A percentile compares a stretch with the other conserved stretches of the same genome.
Evolutionary conservation across 2,329 filamentous ascomycete species (phyloP).

Genomic region (Furcasterigmium sp.): DNA sequence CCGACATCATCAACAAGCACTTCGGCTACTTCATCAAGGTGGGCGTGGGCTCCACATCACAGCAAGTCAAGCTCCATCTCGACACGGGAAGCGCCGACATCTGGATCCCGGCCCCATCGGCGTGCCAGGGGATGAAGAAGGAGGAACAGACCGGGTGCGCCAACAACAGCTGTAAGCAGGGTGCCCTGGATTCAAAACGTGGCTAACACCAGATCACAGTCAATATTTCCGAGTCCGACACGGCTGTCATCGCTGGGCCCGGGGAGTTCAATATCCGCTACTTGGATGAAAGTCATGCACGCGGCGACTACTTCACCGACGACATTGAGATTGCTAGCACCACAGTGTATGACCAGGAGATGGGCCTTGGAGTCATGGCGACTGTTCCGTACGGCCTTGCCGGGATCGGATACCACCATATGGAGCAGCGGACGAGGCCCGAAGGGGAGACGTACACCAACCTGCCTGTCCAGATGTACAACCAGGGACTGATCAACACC

Average conservation of each 20-base stretch:
- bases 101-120: slow-evolving; percentile 46
- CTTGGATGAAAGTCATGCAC: slow-evolving; percentile 70
- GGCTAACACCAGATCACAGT: slow-evolving; percentile 18
- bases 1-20: not conserved
- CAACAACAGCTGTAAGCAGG: slow-evolving; percentile 40
- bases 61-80: slow-evolving; percentile 51
- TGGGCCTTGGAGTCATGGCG: slow-evolving; percentile 51
- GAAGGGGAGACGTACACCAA: slow-evolving; percentile 42
- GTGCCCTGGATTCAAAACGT: not conserved
- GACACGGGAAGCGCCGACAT: slow-evolving; percentile 66
- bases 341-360: slow-evolving; percentile 49
- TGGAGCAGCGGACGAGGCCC: slow-evolving; percentile 26
- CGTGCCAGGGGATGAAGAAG: not conserved
- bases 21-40: slow-evolving; percentile 51
- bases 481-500: slow-evolving; percentile 58
- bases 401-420: slow-evolving; percentile 54
- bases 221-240: slow-evolving; percentile 56
- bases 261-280: slow-evolving; percentile 79
- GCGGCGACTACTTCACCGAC: slow-evolving; percentile 69
- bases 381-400: slow-evolving; percentile 53
- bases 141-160: slow-evolving; percentile 24
- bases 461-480: slow-evolving; percentile 59
- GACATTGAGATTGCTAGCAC: slow-evolving; percentile 47
- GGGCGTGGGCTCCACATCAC: slow-evolving; percentile 50
- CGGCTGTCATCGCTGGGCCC: slow-evolving; percentile 36